These are phyloP conservation scores for Fraxinus sp. DNA, from an alignment of 305 asterid species.

Conservation along the genomic window DNA sequence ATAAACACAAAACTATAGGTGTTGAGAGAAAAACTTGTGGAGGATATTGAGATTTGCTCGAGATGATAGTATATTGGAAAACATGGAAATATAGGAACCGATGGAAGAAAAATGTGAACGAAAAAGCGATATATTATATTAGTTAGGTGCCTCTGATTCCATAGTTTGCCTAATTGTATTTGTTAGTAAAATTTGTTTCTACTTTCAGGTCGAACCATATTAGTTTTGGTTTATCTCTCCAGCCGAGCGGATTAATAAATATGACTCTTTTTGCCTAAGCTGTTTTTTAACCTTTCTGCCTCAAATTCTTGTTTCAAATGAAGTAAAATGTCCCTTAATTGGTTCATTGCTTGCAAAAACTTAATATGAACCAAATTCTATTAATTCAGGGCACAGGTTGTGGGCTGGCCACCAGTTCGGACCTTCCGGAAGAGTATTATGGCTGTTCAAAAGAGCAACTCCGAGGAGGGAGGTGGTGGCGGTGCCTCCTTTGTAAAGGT, in stretches of 20 bases:
- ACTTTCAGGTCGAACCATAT: background rate
- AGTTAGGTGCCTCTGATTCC: background rate
- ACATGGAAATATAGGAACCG: background rate
- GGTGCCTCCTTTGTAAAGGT: conserved; percentile 58
- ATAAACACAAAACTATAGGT: background rate
- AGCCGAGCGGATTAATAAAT: background rate
- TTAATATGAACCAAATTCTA: background rate
- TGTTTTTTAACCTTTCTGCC: background rate
- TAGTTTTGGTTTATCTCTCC: background rate
- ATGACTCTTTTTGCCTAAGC: background rate
- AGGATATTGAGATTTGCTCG: background rate
- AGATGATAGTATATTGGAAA: background rate
- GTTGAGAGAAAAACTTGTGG: background rate
- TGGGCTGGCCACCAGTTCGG: conserved; percentile 97
- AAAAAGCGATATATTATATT: background rate
- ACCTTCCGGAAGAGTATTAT: conserved; percentile 58
- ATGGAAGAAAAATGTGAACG: background rate
- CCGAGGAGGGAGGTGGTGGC: conserved; percentile 35
- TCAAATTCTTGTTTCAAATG: background rate
- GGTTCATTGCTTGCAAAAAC: background rate
- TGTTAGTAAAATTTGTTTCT: background rate
- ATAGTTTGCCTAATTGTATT: background rate
- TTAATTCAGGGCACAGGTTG: conserved; percentile 74
- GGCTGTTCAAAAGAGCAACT: conserved; percentile 44
- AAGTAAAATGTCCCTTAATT: background rate